Evolutionary conservation across 805 yeast genomes (phyloP).

Genomic region (Candida chilensis): DNA sequence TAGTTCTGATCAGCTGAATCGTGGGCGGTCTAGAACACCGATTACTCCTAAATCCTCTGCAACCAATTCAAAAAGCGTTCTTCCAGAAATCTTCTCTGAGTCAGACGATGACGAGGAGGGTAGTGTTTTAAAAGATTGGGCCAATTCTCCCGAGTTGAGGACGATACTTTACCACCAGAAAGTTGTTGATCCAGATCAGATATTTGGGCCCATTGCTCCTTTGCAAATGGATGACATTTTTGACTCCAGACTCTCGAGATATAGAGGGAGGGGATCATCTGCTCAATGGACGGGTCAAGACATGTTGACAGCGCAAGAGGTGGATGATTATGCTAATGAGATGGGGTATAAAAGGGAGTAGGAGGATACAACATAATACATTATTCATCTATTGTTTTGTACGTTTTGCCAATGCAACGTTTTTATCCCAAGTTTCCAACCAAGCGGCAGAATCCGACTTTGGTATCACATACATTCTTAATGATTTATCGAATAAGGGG

Average conservation of each 20-base stretch:
- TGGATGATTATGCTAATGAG: slow-evolving; percentile 33
- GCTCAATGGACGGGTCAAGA: slow-evolving; percentile 40
- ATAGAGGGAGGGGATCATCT: slow-evolving; percentile 47
- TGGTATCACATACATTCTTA: slow-evolving; percentile 74
- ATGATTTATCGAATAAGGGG: slow-evolving; percentile 68
- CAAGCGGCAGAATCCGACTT: slow-evolving; percentile 55
- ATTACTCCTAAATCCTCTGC: too few species aligned
- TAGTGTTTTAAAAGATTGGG: slow-evolving; percentile 49
- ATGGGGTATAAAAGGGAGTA: slow-evolving; percentile 26
- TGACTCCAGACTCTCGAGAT: slow-evolving; percentile 37
- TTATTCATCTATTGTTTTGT: slow-evolving; percentile 1
- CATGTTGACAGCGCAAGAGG: slow-evolving; percentile 33
- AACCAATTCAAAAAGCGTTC: too few species aligned
- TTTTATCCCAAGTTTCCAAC: slow-evolving; percentile 60
- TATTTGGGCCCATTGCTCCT: slow-evolving; percentile 71
- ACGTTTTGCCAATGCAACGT: slow-evolving; percentile 44
- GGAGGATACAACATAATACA: too few species aligned
- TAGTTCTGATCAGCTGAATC: too few species aligned
- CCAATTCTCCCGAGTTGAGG: slow-evolving; percentile 46
- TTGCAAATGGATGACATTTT: slow-evolving; percentile 65
- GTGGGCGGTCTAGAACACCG: too few species aligned
- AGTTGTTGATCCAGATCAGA: slow-evolving; percentile 49
- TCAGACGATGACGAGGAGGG: slow-evolving; percentile 47
- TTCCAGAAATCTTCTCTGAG: slow-evolving; percentile 1
- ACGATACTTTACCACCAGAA: slow-evolving; percentile 36